Evolutionary conservation across 768 basidiomycete genomes (phyloP).

Genomic region (Piloderma croceum): DNA sequence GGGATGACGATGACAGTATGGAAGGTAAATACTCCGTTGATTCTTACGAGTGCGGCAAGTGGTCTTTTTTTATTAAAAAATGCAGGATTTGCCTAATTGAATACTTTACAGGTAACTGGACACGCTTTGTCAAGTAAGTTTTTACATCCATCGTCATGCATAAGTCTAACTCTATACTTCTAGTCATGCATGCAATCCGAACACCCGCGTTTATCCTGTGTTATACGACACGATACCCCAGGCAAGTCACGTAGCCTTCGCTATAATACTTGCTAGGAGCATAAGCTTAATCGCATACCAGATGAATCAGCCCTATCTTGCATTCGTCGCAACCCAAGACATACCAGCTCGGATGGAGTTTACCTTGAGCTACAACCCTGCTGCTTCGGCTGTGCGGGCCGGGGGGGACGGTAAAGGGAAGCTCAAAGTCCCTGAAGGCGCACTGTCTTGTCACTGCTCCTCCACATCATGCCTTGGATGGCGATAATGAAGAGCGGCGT

Average conservation of each 20-base stretch:
- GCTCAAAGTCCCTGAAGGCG: slow-evolving; percentile 23
- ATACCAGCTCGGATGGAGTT: slow-evolving; percentile 52
- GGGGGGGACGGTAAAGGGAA: slow-evolving; percentile 25
- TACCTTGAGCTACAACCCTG: slow-evolving; percentile 62
- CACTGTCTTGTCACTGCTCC: no score
- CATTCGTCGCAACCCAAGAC: slow-evolving; percentile 45
- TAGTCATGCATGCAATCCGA: slow-evolving; percentile 67
- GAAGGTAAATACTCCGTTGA: slow-evolving; percentile 48
- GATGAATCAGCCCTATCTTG: slow-evolving; percentile 59
- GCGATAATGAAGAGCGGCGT: no score
- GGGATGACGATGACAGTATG: slow-evolving; percentile 27
- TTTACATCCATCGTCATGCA: not conserved
- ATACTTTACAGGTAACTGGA: slow-evolving; percentile 58
- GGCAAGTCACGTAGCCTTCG: slow-evolving; percentile 26
- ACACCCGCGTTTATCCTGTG: slow-evolving; percentile 50
- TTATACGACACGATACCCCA: slow-evolving; percentile 57
- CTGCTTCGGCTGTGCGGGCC: slow-evolving; percentile 9
- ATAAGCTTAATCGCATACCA: slow-evolving; percentile 15
- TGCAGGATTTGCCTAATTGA: slow-evolving; percentile 4
- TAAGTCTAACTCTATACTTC: slow-evolving; percentile 4
- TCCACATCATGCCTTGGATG: no score
- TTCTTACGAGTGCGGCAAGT: slow-evolving; percentile 44
- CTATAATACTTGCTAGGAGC: slow-evolving; percentile 1
- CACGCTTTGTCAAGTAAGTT: slow-evolving; percentile 65
- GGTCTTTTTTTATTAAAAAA: not conserved